These are phyloP conservation scores for Rubroboletus pulcherrimus DNA, from an alignment of 768 basidiomycete species.

Conservation along the genomic window DNA sequence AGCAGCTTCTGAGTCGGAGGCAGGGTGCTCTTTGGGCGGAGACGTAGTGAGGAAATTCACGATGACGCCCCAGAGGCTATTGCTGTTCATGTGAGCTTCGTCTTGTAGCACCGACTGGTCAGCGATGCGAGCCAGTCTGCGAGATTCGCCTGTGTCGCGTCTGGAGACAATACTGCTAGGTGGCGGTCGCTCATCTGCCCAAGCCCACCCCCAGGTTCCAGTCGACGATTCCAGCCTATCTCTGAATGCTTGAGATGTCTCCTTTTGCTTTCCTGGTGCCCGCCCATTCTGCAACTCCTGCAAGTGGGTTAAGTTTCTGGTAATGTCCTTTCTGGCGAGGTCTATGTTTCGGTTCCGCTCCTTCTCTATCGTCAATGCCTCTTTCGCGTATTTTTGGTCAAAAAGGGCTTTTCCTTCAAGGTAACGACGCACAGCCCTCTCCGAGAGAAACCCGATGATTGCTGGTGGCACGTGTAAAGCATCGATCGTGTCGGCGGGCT, in stretches of 20 bases:
- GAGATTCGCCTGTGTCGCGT: slow-evolving; percentile 79
- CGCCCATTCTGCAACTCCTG: slow-evolving; percentile 16
- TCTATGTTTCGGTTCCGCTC: slow-evolving; percentile 62
- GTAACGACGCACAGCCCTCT: slow-evolving; percentile 74
- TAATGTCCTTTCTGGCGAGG: slow-evolving; percentile 59
- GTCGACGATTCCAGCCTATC: slow-evolving; percentile 39
- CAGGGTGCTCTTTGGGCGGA: slow-evolving; percentile 41
- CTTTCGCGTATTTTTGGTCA: slow-evolving; percentile 62
- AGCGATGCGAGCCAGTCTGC: slow-evolving; percentile 66
- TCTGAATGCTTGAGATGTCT: slow-evolving; percentile 19
- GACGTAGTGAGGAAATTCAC: slow-evolving; percentile 58
- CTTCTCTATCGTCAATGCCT: slow-evolving; percentile 58
- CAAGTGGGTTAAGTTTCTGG: slow-evolving; percentile 51
- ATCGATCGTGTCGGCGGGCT: slow-evolving; percentile 60
- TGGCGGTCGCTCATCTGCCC: slow-evolving; percentile 85
- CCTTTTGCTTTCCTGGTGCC: slow-evolving; percentile 21
- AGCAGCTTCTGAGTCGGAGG: slow-evolving; percentile 14
- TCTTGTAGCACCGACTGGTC: slow-evolving; percentile 61
- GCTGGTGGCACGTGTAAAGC: slow-evolving; percentile 64
- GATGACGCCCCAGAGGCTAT: slow-evolving; percentile 68
- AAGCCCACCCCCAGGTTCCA: slow-evolving; percentile 75
- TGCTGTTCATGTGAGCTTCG: slow-evolving; percentile 56
- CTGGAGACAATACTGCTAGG: slow-evolving; percentile 90
- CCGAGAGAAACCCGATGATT: slow-evolving; percentile 71
- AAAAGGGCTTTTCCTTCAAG: slow-evolving; percentile 55